These are phyloP conservation scores for Pseudocercospora crystallina DNA, from an alignment of 2,329 filamentous ascomycete species.

Conservation along the genomic window DNA sequence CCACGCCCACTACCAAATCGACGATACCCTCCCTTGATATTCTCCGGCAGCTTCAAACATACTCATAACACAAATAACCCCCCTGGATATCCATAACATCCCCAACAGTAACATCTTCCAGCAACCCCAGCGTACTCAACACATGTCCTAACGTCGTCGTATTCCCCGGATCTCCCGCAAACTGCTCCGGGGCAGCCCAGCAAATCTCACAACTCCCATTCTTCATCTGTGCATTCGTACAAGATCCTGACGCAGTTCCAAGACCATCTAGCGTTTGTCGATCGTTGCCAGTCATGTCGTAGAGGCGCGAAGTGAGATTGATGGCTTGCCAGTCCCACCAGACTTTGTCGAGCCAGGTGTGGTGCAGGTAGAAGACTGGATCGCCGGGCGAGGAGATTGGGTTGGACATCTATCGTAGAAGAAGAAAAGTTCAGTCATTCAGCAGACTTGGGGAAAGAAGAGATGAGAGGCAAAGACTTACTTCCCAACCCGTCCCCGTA, in stretches of 20 bases:
- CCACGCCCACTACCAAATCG: too few species aligned
- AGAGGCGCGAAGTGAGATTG: too few species aligned
- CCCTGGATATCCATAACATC: conserved; percentile 11
- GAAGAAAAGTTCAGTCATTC: too few species aligned
- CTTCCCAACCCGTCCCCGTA: conserved; percentile 1
- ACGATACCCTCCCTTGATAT: too few species aligned
- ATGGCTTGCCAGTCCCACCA: conserved; percentile 18
- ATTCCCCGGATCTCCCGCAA: neutral
- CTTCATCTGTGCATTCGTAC: too few species aligned
- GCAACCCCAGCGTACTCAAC: neutral
- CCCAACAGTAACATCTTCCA: neutral
- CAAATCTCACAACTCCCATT: too few species aligned
- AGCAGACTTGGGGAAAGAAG: neutral
- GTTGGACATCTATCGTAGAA: neutral
- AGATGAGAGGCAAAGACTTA: neutral
- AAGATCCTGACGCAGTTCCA: too few species aligned
- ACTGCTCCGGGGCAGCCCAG: too few species aligned
- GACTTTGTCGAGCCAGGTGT: conserved; percentile 14
- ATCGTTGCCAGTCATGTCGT: too few species aligned
- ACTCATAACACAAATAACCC: conserved; percentile 4
- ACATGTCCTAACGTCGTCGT: neutral
- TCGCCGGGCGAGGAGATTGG: conserved; percentile 10
- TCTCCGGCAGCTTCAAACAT: too few species aligned
- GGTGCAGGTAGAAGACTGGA: conserved; percentile 18
- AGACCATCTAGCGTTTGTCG: too few species aligned